Evolutionary conservation across 208 protist species (phyloP).

Genomic region (Trypanosoma melophagium): DNA sequence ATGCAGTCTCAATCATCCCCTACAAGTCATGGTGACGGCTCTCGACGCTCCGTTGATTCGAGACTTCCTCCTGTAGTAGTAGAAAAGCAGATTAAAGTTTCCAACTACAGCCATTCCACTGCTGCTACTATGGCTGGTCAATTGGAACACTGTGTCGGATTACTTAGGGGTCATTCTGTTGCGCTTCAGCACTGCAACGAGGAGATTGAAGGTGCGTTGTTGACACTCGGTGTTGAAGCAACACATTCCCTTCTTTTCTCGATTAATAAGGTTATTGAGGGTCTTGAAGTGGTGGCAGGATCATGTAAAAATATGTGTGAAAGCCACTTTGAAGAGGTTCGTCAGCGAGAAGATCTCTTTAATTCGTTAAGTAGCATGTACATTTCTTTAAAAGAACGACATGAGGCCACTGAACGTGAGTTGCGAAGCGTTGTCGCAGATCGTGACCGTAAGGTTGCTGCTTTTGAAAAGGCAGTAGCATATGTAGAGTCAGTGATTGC

Average conservation of each 20-base stretch:
- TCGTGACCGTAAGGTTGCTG: constrained; percentile 52
- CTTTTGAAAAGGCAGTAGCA: constrained; percentile 57
- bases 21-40: background rate
- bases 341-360: constrained; percentile 51
- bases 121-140: constrained; percentile 33
- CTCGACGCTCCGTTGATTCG: background rate
- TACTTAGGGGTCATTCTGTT: constrained; percentile 40
- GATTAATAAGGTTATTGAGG: constrained; percentile 44
- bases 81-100: constrained; percentile 57
- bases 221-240: constrained; percentile 66
- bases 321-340: constrained; percentile 38
- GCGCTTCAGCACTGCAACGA: constrained; percentile 55
- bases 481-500: constrained; percentile 73
- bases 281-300: constrained; percentile 38
- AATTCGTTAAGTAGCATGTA: constrained; percentile 40
- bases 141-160: constrained; percentile 39
- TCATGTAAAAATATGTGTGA: constrained; percentile 36
- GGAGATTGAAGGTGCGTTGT: constrained; percentile 68
- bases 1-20: constrained; percentile 13
- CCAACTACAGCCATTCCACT: constrained; percentile 31
- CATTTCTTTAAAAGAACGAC: constrained; percentile 50
- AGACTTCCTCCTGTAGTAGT: constrained; percentile 46
- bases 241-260: constrained; percentile 52
- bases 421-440: constrained; percentile 46
- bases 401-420: constrained; percentile 54